These are phyloP conservation scores for Fusarium sp. DNA, from an alignment of 2,329 filamentous ascomycete species.

Conservation along the genomic window DNA sequence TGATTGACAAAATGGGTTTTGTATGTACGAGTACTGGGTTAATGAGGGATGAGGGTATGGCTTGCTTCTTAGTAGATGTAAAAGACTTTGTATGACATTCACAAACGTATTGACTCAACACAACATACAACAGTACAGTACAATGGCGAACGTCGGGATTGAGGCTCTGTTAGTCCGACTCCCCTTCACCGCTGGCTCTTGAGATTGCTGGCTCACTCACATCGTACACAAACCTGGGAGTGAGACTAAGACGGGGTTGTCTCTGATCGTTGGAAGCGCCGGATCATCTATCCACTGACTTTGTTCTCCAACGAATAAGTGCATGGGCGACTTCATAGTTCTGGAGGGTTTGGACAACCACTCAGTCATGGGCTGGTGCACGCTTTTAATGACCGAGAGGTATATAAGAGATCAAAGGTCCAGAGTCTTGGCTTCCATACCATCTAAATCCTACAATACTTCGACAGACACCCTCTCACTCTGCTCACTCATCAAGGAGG, in stretches of 20 bases:
- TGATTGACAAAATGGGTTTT: background rate
- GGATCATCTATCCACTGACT: background rate
- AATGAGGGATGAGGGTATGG: background rate
- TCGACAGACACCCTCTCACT: background rate
- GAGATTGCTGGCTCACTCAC: background rate
- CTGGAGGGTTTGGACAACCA: background rate
- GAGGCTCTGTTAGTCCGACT: background rate
- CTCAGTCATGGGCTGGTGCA: background rate
- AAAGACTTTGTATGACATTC: background rate
- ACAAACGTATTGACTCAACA: background rate
- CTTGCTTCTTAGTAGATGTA: background rate
- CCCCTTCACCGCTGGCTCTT: background rate
- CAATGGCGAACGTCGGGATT: background rate
- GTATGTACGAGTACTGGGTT: background rate
- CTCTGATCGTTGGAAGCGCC: too few species aligned
- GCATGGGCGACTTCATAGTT: background rate
- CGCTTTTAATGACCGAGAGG: background rate
- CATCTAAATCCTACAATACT: background rate
- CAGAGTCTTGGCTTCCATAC: background rate
- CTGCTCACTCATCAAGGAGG: background rate
- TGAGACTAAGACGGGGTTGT: background rate
- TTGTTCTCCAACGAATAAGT: background rate
- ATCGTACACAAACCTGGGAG: background rate
- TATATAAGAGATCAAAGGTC: background rate
- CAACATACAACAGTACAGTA: too few species aligned